Conservation (phyloP, 495 filamentous ascomycete genomes). For the Cercophora scortea region DNA sequence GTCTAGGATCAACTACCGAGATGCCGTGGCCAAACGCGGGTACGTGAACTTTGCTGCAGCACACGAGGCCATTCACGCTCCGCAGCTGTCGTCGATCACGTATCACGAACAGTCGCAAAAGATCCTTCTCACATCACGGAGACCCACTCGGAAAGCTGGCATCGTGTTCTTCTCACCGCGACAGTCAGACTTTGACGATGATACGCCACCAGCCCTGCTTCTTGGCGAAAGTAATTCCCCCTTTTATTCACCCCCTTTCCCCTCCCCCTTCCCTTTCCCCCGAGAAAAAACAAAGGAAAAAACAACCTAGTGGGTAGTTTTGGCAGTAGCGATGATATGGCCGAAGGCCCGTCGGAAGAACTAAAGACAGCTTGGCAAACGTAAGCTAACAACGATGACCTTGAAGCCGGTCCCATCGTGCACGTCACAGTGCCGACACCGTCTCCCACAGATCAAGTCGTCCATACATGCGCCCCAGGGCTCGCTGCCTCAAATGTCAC, state of each 20-base stretch:
- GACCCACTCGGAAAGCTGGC: not conserved
- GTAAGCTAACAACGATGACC: too few relatives aligned
- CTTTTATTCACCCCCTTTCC: not conserved
- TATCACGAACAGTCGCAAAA: conserved; percentile 18
- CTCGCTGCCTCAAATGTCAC: conserved; percentile 10
- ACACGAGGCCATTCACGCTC: not conserved
- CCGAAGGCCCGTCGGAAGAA: not conserved
- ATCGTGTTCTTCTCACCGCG: conserved; percentile 10
- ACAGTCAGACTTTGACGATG: not conserved
- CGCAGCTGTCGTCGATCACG: conserved; percentile 18
- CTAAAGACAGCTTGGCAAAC: too few relatives aligned
- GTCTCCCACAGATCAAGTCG: not conserved
- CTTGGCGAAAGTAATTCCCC: conserved; percentile 1
- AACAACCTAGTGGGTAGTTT: too few relatives aligned
- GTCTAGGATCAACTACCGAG: conserved; percentile 10
- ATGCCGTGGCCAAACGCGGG: conserved; percentile 1
- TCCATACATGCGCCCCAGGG: conserved; percentile 10
- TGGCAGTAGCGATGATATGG: not conserved
- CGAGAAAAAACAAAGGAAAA: too few relatives aligned
- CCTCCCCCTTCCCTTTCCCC: too few relatives aligned
- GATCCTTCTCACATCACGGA: conserved; percentile 20
- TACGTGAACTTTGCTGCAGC: not conserved
- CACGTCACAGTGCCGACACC: too few relatives aligned
- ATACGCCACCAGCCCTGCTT: conserved; percentile 8
- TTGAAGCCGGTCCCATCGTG: too few relatives aligned